Percentiles rank a stretch among this genome's conserved stretches.
Evolutionary conservation across 75 land plant genomes (phyloP).

Genomic region (Sequoiadendron giganteum): DNA sequence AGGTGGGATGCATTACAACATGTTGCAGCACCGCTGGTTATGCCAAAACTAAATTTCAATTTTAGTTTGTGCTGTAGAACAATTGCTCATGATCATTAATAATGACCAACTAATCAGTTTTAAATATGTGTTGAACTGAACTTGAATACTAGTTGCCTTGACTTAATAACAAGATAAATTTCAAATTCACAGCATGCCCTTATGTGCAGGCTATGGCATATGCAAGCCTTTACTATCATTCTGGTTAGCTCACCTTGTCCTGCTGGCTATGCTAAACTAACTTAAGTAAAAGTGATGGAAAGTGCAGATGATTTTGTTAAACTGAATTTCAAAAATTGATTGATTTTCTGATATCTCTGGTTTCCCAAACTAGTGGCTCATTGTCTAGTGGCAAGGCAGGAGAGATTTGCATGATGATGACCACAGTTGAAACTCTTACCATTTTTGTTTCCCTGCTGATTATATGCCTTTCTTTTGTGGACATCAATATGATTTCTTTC

Average conservation of each 20-base stretch:
- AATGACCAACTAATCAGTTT: not conserved
- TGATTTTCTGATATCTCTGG: not conserved
- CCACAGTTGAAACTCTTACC: not conserved
- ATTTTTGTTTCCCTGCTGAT: not conserved
- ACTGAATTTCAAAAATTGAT: not conserved
- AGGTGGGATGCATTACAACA: not conserved
- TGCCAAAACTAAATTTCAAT: not conserved
- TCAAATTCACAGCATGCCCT: not conserved
- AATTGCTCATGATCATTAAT: not conserved
- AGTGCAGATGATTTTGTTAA: not conserved
- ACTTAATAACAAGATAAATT: not conserved
- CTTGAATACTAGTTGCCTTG: not conserved
- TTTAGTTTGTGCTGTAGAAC: not conserved
- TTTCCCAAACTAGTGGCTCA: not conserved
- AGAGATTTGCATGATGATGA: not conserved
- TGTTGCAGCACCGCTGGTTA: not conserved
- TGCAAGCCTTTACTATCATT: too few species aligned
- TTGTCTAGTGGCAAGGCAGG: not conserved
- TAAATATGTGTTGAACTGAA: not conserved
- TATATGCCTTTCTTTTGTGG: not conserved
- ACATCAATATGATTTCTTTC: too few species aligned
- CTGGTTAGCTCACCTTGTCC: not conserved
- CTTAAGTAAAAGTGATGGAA: not conserved
- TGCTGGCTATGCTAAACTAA: not conserved
- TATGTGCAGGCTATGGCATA: not conserved